phyloP scores from a whole-genome alignment of 306 rosid genomes.

The Quercus ilex region DNA sequence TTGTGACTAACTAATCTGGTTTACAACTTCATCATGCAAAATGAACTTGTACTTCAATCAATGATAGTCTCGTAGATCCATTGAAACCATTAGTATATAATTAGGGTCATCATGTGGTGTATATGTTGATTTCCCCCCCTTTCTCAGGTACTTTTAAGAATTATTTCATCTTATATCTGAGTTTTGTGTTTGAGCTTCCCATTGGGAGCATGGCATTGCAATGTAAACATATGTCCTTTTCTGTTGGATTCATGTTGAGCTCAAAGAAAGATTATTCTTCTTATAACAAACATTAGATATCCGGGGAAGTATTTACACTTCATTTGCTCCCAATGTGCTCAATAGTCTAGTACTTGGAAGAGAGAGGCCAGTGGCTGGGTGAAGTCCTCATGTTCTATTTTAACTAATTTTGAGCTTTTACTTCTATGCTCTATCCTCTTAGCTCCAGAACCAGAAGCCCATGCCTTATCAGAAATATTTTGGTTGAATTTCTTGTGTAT shows the following conservation, averaged over 20 bases:
- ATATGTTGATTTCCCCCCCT: not conserved
- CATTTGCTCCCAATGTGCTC: not conserved
- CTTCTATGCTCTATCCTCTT: not conserved
- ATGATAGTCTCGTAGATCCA: not conserved
- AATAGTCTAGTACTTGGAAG: constrained; percentile 8
- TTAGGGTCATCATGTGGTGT: not conserved
- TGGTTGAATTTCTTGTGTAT: not conserved
- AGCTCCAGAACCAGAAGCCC: not conserved
- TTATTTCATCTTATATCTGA: not conserved
- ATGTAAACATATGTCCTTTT: not conserved
- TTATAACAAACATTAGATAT: not conserved
- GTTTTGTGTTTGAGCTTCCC: not conserved
- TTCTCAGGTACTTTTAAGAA: not conserved
- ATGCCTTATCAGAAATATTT: constrained; percentile 1
- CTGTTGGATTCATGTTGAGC: not conserved
- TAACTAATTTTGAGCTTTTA: constrained; percentile 1
- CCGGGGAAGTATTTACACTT: not conserved
- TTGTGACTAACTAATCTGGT: constrained; percentile 3
- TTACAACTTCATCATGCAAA: not conserved
- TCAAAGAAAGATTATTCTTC: not conserved
- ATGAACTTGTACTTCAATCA: constrained; percentile 5
- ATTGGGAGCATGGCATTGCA: not conserved
- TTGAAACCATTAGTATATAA: not conserved
- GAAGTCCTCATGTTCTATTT: constrained; percentile 5
- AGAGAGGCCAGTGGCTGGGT: constrained; percentile 7